Evolutionary conservation across 73 alveolate species (phyloP).

Genomic region (Paramecium sonneborni): DNA sequence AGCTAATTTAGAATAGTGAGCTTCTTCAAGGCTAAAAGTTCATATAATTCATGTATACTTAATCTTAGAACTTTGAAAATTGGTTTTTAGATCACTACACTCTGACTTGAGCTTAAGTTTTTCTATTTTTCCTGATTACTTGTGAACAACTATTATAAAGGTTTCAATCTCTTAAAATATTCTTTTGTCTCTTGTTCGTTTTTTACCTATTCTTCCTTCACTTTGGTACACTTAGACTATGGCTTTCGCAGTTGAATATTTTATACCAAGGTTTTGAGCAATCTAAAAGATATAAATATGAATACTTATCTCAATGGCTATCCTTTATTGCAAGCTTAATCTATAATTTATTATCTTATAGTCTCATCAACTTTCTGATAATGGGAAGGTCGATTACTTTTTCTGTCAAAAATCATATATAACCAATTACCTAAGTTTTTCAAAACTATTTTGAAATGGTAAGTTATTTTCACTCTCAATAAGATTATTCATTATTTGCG

Average conservation of each 20-base stretch:
- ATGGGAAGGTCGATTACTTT: background rate
- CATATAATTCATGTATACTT: background rate
- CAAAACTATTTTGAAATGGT: background rate
- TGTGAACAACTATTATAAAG: background rate
- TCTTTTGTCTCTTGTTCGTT: slow-evolving; percentile 35
- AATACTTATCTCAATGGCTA: slow-evolving; percentile 28
- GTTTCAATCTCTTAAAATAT: background rate
- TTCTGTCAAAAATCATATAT: background rate
- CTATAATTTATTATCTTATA: background rate
- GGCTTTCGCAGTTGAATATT: slow-evolving; percentile 45
- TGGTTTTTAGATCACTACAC: background rate
- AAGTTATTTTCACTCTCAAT: background rate
- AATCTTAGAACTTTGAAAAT: background rate
- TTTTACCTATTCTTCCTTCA: slow-evolving; percentile 43
- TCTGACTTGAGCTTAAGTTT: background rate
- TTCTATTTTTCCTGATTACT: background rate
- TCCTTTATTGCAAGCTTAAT: slow-evolving; percentile 8
- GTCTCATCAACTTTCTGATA: slow-evolving; percentile 18
- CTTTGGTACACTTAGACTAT: background rate
- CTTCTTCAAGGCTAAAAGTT: slow-evolving; percentile 6
- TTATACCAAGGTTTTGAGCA: background rate
- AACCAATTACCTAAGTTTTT: background rate
- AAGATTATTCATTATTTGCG: background rate
- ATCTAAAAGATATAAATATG: background rate
- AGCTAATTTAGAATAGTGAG: slow-evolving; percentile 7